Base-by-base conservation (phyloP, 306 rosid species). In the Canavalia ensiformis region DNA sequence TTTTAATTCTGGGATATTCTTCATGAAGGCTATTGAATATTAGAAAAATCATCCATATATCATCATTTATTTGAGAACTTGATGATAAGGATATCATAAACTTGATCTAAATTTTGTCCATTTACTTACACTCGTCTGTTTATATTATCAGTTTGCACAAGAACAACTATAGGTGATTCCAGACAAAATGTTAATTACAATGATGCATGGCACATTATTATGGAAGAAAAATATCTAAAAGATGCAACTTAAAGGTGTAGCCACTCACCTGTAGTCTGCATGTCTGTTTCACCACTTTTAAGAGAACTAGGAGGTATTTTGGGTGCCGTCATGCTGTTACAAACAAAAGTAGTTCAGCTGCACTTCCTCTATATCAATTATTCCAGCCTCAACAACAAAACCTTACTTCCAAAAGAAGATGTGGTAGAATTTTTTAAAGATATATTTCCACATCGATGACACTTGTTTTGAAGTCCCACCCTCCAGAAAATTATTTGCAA, bases 301-400 rank as follows among this genome's bases (percentile, higher is more conserved):
- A 88, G 89, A 75, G 99, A 94, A 86, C 89, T 82, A n/a, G 89
- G 85, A 72, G 94, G 97, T 85, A 95, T 95, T 71, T 5, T 79
- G 13, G 99, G 99, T 34, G 99, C 99, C 5, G 99, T 93, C 94
- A 89, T 95, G 77, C 99, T 95, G 92, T 89, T 50, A 76, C 33
- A 63, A 56, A 69, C 12, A 72, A 79, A 83, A 72, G 57, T 25
- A 74, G 50, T 83, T 70, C 70, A 85, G 58, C 35, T 72, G 49
- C 72, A 77, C 39, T 29, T 67, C 47, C 76, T 75, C 72, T 42
- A 44, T 33, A 69, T 74, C 44, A 58, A 81, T 45, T 54, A 75
- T 41, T 77, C 64, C 37, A 49, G 78, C 41, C 49, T 51, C 60
- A 74, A 68, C 34, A 52, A 51, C 51, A 51, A 71, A 76, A 55